A percentile compares a stretch with the other conserved stretches of the same genome.
phyloP scores from a whole-genome alignment of 116 monocot species.

The Zostera marina region DNA sequence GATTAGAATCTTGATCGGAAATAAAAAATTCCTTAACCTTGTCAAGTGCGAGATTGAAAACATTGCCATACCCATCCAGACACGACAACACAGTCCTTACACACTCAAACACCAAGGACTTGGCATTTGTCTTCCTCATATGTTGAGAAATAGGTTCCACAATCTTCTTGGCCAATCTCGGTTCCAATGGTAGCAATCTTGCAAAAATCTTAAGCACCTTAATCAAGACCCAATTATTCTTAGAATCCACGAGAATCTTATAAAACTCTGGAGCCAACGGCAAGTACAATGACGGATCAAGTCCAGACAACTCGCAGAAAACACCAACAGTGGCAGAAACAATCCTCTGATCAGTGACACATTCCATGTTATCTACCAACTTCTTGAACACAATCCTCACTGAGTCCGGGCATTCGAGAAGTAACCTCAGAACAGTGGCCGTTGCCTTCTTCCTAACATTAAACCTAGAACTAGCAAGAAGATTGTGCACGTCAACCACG shows the following conservation, averaged over 20 bases:
- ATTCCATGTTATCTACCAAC: constrained; percentile 34
- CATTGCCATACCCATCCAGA: constrained; percentile 30
- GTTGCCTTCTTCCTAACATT: constrained; percentile 22
- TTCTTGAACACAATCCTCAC: constrained; percentile 27
- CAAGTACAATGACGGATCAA: constrained; percentile 47
- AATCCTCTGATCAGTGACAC: constrained; percentile 17
- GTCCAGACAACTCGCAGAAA: constrained; percentile 46
- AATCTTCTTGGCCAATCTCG: constrained; percentile 34
- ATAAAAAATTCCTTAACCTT: constrained; percentile 51
- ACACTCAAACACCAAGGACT: constrained; percentile 76
- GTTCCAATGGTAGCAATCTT: constrained; percentile 41
- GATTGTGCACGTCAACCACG: constrained; percentile 10
- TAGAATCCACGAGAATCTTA: constrained; percentile 32
- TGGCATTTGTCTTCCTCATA: constrained; percentile 38
- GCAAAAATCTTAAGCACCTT: constrained; percentile 80
- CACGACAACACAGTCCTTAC: constrained; percentile 29
- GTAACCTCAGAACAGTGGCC: constrained; percentile 25
- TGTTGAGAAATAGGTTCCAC: constrained; percentile 57
- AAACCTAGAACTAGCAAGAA: constrained; percentile 11
- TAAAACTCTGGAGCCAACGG: constrained; percentile 80
- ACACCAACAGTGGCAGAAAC: constrained; percentile 32
- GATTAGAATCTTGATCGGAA: constrained; percentile 60
- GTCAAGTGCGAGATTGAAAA: constrained; percentile 48
- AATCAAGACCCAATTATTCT: constrained; percentile 74
- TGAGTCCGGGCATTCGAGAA: constrained; percentile 25